Evolutionary conservation across 2,329 filamentous ascomycete species (phyloP), one percentile per base, ranked within the genome.

Genomic region (Sporothrix mexicana): DNA sequence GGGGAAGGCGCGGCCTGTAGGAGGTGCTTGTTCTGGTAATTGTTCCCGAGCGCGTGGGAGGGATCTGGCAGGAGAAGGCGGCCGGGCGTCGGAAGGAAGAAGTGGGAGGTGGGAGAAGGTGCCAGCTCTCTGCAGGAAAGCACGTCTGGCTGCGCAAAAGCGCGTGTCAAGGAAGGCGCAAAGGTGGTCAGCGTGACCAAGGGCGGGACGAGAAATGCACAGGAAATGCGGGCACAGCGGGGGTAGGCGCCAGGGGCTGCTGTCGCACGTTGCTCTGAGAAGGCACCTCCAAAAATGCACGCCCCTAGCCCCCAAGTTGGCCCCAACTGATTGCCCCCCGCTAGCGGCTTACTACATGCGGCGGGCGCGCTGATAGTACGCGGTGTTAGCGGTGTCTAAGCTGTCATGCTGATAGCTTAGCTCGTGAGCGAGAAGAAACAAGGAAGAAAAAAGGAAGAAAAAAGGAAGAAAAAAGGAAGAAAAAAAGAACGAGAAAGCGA

Each of bases 391-490:
- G 59, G 36, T 20, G 36, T 45, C 36, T 12, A 64, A 64, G 61
- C 64, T 67, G 64, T 67, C 45, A 67, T 67, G 12, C 9, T 67
- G 64, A 15, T 67, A 67, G 64, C 64, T 67, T 45, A 23, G 5
- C 30, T 61, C 25, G 57, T 62, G 53, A 30, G 53, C 49, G 57
- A 61, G 57, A 61, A 17, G 25, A 13, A 47, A 59, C 13, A 25
- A 15, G 53, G 5, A 36, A 20, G 13, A n/a, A n/a, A n/a, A n/a
- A n/a, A n/a, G 13, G 7, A 25, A 30, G 15, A 17, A 57, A 57
- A n/a, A n/a, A n/a, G n/a, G 57, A 61, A 17, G 25, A 13, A 41
- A 49, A 45, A 20, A 61, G 25, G 41, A 8, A 47, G 51, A 36
- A 36, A 36, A 36, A 36, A 30, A 10, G 36, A 25, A 69, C 36